Conservation (phyloP, 805 yeast species). For the Saturnispora hagleri region DNA sequence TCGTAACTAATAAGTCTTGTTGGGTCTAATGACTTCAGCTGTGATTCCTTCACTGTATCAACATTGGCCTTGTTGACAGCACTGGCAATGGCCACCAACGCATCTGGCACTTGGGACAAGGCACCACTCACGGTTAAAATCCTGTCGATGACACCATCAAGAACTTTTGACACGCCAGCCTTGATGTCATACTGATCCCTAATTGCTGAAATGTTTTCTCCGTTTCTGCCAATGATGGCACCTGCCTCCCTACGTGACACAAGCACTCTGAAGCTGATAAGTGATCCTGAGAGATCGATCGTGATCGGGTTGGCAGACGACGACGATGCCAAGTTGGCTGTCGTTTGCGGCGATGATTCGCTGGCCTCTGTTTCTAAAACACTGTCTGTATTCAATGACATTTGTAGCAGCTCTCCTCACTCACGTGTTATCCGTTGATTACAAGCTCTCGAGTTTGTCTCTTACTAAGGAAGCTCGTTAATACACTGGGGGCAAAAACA, state of each 20-base stretch:
- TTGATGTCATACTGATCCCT: conserved; percentile 69
- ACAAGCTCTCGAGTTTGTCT: background rate
- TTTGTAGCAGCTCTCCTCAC: background rate
- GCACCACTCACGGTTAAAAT: conserved; percentile 73
- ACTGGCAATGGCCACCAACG: conserved; percentile 61
- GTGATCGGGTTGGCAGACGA: background rate
- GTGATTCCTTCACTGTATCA: conserved; percentile 17
- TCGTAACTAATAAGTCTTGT: conserved; percentile 32
- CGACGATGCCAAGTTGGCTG: background rate
- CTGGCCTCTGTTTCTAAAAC: background rate
- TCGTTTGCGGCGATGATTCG: background rate
- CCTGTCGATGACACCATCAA: conserved; percentile 74
- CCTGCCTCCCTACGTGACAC: conserved; percentile 86
- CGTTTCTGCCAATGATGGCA: conserved; percentile 79
- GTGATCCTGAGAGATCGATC: conserved; percentile 20
- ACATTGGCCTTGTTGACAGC: conserved; percentile 43
- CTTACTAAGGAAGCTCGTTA: background rate
- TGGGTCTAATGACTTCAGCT: conserved; percentile 23
- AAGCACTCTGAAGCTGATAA: conserved; percentile 43
- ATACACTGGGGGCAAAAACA: background rate
- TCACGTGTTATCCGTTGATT: background rate
- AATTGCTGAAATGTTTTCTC: conserved; percentile 65
- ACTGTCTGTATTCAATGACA: background rate
- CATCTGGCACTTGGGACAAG: conserved; percentile 57
- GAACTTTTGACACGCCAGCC: conserved; percentile 78